Evolutionary conservation across 1,284 basidiomycete genomes (phyloP), one percentile per base, ranked within the genome.

Genomic region (Ceratorhiza oryzae-sativae): DNA sequence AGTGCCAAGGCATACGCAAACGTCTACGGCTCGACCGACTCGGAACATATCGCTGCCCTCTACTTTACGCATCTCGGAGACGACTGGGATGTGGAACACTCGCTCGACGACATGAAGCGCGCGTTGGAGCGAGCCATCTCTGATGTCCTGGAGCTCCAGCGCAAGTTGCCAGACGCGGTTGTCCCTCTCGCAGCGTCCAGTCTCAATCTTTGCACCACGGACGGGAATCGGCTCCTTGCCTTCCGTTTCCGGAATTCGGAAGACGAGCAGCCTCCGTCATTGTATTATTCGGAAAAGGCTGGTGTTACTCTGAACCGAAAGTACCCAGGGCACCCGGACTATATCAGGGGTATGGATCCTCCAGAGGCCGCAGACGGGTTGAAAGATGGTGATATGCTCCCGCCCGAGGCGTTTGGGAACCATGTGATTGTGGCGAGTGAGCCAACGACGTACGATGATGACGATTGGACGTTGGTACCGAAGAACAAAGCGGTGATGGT

Each of bases 341-440:
- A 68, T 42, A 71, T 56, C 9, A 60, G 65, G 45, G 68, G 55
- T 5, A 20, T 39, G 12, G 30, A 63, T 6, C 25, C 27, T 6
- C 30, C 45, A 9, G 62, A 36, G 25, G 36, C 41, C 10, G 62
- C 55, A 39, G 49, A 56, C 10, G 72, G 71, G 36, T 41, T 67
- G 34, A 72, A 20, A 18, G 73, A 65, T 6, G 63, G 51, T 1
- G 32, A 71, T 59, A 51, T 77, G 71, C 77, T 76, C 73, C 74
- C 62, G 32, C 74, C 71, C 42, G 75, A 79, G 62, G 77, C 77
- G 65, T 79, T 79, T 53, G 80, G 80, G 23, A 76, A 75, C 51
- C 80, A 82, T 72, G 76, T 81, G 18, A 81, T 82, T 70, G 77
- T 82, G 9, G 80, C 79, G 20, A 79, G 79, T 75, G 81, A 82